Base-by-base conservation (phyloP, 2,329 filamentous ascomycete species). In the Trichoderma sp. region DNA sequence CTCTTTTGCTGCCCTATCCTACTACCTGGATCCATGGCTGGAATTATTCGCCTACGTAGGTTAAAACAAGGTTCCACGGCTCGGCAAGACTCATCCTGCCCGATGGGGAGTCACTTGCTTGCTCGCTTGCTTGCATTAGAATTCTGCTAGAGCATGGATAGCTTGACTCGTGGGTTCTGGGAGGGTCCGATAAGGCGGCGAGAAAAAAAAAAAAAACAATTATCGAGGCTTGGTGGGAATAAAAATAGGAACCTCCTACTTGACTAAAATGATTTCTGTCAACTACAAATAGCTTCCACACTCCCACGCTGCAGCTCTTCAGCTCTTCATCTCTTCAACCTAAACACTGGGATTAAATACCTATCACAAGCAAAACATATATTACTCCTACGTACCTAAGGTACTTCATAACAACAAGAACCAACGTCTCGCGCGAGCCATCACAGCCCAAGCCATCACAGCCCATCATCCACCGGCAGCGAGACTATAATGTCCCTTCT, bases 101-200 rank as follows among this genome's bases (percentile, higher is more conserved):
- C 39, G 52, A 65, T n/a, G 63, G 63, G 34, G 32, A 35, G 61
- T 56, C 48, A 56, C 61, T 64, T 65, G 63, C 63, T 54, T 35
- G 48, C 61, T 64, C 57, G 63, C 63, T 54, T 35, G 48, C 27
- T 48, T 12, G 63, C 50, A 54, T 64, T 65, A 45, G 25, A 57
- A 48, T 35, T 48, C 37, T 42, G 13, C 35, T 35, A 35, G 32
- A 53, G 34, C 29, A n/a, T 34, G 52, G n/a, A 56, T 29, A 34
- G 50, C 52, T 65, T 65, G 63, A 65, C 63, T 65, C 63, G 48
- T n/a, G 63, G 48, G 63, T 27, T 35, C 19, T 27, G 13, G 35
- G 63, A 65, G 37, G 27, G 52, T 65, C 52, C 50, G 52, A 35
- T 53, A 57, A 57, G 53, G 50, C 63, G 54, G 37, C 19, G 39